Evolutionary conservation across 305 asterid genomes (phyloP), one percentile per base, ranked within the genome.

Genomic region (Andrographis paniculata): DNA sequence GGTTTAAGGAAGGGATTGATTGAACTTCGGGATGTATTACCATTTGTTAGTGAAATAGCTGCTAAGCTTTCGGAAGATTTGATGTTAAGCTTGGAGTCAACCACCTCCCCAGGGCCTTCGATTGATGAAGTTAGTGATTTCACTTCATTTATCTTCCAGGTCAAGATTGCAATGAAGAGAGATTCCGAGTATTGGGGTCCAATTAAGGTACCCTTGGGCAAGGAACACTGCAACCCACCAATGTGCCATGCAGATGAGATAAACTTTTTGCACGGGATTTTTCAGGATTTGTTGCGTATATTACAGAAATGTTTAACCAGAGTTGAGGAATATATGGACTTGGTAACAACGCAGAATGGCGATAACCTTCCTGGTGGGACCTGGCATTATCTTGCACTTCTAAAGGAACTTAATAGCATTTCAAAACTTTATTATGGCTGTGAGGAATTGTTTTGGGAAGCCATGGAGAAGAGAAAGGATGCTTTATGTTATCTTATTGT

Each of bases 401-500:
- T 91, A 69, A 86, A 79, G 74, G 93, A 78, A 48, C 74, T 91
- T 24, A 48, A 69, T 72, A 53, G 67, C 39, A 62, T 80, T 18
- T 73, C 99, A 2, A 78, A 73, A 58, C 62, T 83, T 49, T 80
- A 63, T 52, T 23, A 57, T 27, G 89, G 77, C 27, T 70, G 74
- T 16, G 87, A 77, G 45, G 77, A 61, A 50, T 36, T 58, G 35
- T 91, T 86, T 75, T 78, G 95, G 94, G 67, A 52, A 36, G 52
- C 42, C 46, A 70, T 80, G 82, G 71, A 57, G 53, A 55, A 48
- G 45, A 75, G 84, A 59, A 87, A 72, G 70, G 66, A 36, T 50
- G 86, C 85, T 23, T 42, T 87, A 19, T 67, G 85, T 56, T 58
- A 71, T 66, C 87, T 91, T 45, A 66, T 79, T 65, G 66, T 79